Percentiles rank a stretch among this genome's conserved stretches.
Conservation (phyloP, 208 protist species). For the Acanthamoeba lenticulata region DNA sequence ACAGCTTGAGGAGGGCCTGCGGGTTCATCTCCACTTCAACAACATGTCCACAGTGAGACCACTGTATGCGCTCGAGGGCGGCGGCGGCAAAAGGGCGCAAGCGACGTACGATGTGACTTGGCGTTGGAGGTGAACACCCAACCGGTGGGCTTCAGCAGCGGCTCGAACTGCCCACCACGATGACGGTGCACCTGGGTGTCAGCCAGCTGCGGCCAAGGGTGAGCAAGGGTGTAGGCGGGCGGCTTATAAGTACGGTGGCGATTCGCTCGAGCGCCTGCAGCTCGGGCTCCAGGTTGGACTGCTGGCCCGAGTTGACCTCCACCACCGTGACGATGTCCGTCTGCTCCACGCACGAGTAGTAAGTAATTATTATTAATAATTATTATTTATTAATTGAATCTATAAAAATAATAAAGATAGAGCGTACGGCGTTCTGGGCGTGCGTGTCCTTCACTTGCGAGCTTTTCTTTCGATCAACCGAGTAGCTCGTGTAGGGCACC, state of each 20-base stretch:
- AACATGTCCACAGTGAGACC: background rate
- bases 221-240: background rate
- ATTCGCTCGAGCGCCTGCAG: conserved; percentile 15
- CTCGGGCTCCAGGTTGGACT: background rate
- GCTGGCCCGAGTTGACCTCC: background rate
- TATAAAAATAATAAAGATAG: background rate
- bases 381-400: background rate
- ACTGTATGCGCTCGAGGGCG: background rate
- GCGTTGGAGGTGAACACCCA: background rate
- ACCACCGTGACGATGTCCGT: conserved; percentile 24
- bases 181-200: background rate
- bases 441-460: conserved; percentile 29
- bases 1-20: conserved; percentile 21
- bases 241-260: background rate
- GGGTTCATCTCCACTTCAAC: conserved; percentile 43
- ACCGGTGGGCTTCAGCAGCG: background rate
- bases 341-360: background rate
- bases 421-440: background rate
- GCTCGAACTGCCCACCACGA: background rate
- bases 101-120: background rate
- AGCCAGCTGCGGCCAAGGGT: background rate
- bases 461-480: background rate
- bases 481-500: conserved; percentile 59
- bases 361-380: background rate
- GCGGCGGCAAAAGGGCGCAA: background rate